Evolutionary conservation across 805 yeast genomes (phyloP).

Genomic region (Yamadazyma akitaensis): DNA sequence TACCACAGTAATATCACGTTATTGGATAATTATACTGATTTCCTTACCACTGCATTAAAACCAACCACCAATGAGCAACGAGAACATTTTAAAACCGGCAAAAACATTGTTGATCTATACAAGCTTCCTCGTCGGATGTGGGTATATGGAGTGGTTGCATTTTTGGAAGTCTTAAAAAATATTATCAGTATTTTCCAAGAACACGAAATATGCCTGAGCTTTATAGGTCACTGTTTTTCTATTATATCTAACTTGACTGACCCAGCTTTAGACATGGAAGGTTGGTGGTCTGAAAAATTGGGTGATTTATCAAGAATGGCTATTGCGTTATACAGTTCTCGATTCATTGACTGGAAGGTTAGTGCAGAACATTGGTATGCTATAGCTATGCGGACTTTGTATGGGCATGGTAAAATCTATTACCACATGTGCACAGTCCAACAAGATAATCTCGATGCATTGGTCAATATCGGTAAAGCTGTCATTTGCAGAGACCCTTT

Average conservation of each 20-base stretch:
- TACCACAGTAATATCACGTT: slow-evolving; percentile 65
- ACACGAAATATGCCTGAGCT: slow-evolving; percentile 75
- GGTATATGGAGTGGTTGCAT: slow-evolving; percentile 84
- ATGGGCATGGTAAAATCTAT: slow-evolving; percentile 82
- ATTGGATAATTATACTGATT: slow-evolving; percentile 69
- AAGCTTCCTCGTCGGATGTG: slow-evolving; percentile 77
- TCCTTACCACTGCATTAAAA: slow-evolving; percentile 64
- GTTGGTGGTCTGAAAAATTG: slow-evolving; percentile 80
- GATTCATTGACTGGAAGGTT: slow-evolving; percentile 81
- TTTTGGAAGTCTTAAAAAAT: slow-evolving; percentile 71
- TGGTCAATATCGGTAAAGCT: slow-evolving; percentile 74
- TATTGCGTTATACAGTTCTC: slow-evolving; percentile 75
- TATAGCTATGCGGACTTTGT: slow-evolving; percentile 66
- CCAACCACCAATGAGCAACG: slow-evolving; percentile 49
- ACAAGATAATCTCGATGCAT: slow-evolving; percentile 70
- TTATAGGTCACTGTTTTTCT: slow-evolving; percentile 68
- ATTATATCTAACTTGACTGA: slow-evolving; percentile 53
- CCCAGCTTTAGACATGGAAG: slow-evolving; percentile 55
- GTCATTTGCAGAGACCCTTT: slow-evolving; percentile 80
- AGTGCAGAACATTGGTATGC: slow-evolving; percentile 83
- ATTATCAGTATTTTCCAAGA: slow-evolving; percentile 70
- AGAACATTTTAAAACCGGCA: slow-evolving; percentile 60
- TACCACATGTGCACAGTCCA: slow-evolving; percentile 88
- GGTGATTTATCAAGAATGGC: slow-evolving; percentile 89
- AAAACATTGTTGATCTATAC: slow-evolving; percentile 71